Conservation (phyloP, 495 filamentous ascomycete species). For the Neurospora sp. region DNA sequence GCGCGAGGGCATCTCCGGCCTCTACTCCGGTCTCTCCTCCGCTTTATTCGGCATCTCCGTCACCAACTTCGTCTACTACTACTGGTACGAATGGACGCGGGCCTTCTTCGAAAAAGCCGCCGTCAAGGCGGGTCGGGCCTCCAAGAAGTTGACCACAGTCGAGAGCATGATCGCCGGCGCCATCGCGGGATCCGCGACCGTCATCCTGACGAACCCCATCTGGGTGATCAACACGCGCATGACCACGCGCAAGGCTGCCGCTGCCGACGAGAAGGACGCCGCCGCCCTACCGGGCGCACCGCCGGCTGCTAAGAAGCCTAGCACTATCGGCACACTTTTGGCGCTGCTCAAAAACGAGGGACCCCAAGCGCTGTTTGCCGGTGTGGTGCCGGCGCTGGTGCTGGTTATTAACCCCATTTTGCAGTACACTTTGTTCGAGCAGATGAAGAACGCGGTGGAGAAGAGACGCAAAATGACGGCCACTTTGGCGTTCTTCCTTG, state of each 20-base stretch:
- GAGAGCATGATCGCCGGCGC: slow-evolving; percentile 93
- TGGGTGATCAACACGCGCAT: slow-evolving; percentile 98
- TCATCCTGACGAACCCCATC: slow-evolving; percentile 93
- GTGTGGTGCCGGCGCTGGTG: slow-evolving; percentile 84
- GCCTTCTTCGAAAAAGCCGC: slow-evolving; percentile 80
- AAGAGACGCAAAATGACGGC: slow-evolving; percentile 56
- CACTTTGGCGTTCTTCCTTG: slow-evolving; percentile 78
- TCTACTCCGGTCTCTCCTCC: slow-evolving; percentile 83
- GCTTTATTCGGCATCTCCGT: slow-evolving; percentile 96
- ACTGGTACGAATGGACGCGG: slow-evolving; percentile 99
- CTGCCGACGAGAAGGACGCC: slow-evolving; percentile 6
- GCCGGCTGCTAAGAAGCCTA: slow-evolving; percentile 34
- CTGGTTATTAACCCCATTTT: slow-evolving; percentile 96
- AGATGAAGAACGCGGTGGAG: slow-evolving; percentile 63
- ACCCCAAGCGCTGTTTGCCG: slow-evolving; percentile 72
- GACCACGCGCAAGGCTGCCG: slow-evolving; percentile 66
- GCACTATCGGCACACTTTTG: slow-evolving; percentile 70
- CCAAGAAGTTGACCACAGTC: slow-evolving; percentile 74
- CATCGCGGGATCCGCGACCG: slow-evolving; percentile 88
- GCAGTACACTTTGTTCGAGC: slow-evolving; percentile 98
- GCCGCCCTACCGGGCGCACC: background rate
- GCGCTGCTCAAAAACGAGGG: slow-evolving; percentile 72
- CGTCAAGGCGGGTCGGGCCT: slow-evolving; percentile 58
- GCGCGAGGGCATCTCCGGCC: slow-evolving; percentile 76
- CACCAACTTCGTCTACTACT: slow-evolving; percentile 99